A percentile compares a stretch with the other conserved stretches of the same genome.
Evolutionary conservation across 2,329 filamentous ascomycete species (phyloP).

Genomic region (Thielaviopsis euricoi): DNA sequence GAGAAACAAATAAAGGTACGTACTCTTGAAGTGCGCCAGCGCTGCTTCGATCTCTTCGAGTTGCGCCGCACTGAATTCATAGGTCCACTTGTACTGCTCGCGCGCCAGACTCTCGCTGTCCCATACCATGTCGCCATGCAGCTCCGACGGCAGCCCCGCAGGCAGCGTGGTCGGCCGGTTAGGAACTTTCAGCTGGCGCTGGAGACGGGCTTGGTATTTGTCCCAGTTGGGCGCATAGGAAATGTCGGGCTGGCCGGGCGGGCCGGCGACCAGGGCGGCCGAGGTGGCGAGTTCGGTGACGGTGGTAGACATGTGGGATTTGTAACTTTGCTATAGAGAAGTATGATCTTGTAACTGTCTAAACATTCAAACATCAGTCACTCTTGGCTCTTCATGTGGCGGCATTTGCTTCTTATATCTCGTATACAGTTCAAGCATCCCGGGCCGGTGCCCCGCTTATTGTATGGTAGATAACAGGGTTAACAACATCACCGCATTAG

Average conservation of each 20-base stretch:
- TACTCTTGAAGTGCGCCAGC: conserved; percentile 11
- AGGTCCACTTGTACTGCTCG: conserved; percentile 5
- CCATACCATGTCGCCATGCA: conserved; percentile 10
- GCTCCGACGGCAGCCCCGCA: conserved; percentile 4
- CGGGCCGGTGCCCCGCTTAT: not conserved
- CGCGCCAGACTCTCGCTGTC: conserved; percentile 2
- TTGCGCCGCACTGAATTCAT: conserved; percentile 3
- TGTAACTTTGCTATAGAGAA: not conserved
- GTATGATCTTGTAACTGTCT: too few relatives aligned
- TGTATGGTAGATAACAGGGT: not conserved
- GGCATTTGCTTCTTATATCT: too few relatives aligned
- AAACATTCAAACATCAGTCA: too few relatives aligned
- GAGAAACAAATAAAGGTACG: not conserved
- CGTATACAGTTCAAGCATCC: not conserved
- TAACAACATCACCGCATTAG: not conserved
- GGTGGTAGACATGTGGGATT: not conserved
- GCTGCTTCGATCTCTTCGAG: conserved; percentile 9
- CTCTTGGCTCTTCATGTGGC: too few relatives aligned
- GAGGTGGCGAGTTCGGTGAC: conserved; percentile 12
- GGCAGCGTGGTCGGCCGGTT: conserved; percentile 5
- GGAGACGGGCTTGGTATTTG: conserved; percentile 8
- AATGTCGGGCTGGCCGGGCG: conserved; percentile 11
- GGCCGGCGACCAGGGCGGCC: conserved; percentile 7
- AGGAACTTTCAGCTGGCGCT: conserved; percentile 4
- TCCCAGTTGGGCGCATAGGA: conserved; percentile 12